Evolutionary conservation across 2,329 filamentous ascomycete species (phyloP).

Genomic region (Helotiales sp.): DNA sequence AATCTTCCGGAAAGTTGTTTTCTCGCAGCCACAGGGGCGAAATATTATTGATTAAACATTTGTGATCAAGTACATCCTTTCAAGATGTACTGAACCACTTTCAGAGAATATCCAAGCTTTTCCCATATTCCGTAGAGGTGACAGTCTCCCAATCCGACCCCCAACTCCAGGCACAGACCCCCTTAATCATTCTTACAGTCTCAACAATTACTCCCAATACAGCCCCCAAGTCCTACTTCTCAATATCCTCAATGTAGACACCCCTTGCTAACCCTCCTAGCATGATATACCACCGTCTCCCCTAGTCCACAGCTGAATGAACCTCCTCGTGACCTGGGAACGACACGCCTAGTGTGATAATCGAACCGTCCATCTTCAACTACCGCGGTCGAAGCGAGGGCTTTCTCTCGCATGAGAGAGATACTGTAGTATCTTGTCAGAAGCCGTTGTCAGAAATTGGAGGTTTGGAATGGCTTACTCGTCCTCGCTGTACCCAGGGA

Average conservation of each 20-base stretch:
- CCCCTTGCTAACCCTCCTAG: slow-evolving; percentile 36
- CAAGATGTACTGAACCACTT: background rate
- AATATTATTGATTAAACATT: background rate
- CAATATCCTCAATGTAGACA: slow-evolving; percentile 12
- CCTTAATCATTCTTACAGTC: background rate
- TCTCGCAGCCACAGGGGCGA: no score
- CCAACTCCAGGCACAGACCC: background rate
- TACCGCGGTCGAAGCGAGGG: slow-evolving; percentile 41
- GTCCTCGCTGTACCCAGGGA: slow-evolving; percentile 62
- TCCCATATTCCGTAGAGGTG: background rate
- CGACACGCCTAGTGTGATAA: slow-evolving; percentile 16
- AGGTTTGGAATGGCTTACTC: slow-evolving; percentile 53
- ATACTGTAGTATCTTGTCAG: slow-evolving; percentile 32
- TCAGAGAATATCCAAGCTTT: background rate
- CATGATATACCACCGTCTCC: slow-evolving; percentile 35
- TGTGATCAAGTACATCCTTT: background rate
- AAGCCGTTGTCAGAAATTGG: background rate
- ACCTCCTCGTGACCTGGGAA: slow-evolving; percentile 29
- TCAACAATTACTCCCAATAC: background rate
- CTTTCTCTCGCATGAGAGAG: slow-evolving; percentile 42
- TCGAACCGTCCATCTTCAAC: slow-evolving; percentile 30
- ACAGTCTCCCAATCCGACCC: background rate
- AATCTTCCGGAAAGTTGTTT: no score
- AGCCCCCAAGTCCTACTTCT: background rate
- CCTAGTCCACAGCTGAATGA: slow-evolving; percentile 35